A percentile compares a stretch with the other conserved stretches of the same genome.
phyloP scores from a whole-genome alignment of 2,329 filamentous ascomycete species.

The Alternaria brassicicola region DNA sequence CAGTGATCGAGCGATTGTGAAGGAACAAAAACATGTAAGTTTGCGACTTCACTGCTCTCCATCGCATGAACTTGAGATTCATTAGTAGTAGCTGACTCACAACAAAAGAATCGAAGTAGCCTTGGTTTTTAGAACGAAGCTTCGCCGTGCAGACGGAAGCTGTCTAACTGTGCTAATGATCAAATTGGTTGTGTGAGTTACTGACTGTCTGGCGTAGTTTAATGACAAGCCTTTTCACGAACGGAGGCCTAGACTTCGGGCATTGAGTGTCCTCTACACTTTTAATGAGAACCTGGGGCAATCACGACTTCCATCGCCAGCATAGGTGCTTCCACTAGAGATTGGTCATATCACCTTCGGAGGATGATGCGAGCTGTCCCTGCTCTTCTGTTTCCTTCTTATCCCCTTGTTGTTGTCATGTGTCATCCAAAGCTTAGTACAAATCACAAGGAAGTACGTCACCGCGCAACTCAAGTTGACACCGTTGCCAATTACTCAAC shows the following conservation, averaged over 20 bases:
- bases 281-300: not conserved
- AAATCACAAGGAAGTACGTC: conserved; percentile 14
- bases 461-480: not conserved
- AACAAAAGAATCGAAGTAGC: not conserved
- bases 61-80: not conserved
- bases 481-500: conserved; percentile 71
- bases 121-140: not conserved
- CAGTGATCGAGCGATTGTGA: conserved; percentile 4
- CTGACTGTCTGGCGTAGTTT: not conserved
- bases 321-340: conserved; percentile 68
- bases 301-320: conserved; percentile 61
- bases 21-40: not conserved
- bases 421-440: conserved; percentile 63
- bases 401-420: conserved; percentile 65
- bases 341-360: conserved; percentile 61
- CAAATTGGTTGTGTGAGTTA: not conserved
- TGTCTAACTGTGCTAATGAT: not conserved
- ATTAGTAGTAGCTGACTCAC: not conserved
- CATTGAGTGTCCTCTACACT: not conserved
- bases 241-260: not conserved
- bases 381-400: conserved; percentile 55
- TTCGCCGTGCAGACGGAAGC: not conserved
- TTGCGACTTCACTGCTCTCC: conserved; percentile 1
- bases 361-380: conserved; percentile 58
- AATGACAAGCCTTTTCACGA: not conserved